Conservation (phyloP, 495 filamentous ascomycete genomes). For the Hypoxylon fuscum region DNA sequence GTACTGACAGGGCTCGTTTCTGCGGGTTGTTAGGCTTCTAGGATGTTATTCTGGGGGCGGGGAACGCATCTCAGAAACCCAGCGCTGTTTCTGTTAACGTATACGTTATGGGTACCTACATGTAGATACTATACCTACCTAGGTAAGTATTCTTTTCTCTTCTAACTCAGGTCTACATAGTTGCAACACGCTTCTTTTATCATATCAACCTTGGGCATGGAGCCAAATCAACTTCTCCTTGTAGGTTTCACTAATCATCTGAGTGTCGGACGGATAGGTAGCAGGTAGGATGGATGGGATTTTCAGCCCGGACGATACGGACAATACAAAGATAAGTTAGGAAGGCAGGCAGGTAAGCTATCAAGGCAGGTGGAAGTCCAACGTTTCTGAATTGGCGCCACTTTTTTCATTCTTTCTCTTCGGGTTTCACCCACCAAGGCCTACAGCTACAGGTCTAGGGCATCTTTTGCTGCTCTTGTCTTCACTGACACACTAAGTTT, state of each 20-base stretch:
- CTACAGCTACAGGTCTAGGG: neutral
- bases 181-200: no score
- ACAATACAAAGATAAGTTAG: conserved; percentile 2
- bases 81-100: conserved; percentile 2
- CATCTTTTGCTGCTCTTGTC: neutral
- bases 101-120: neutral
- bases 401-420: conserved; percentile 32
- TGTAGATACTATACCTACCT: no score
- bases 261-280: no score
- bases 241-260: neutral
- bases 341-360: conserved; percentile 10
- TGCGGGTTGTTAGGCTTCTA: conserved; percentile 16
- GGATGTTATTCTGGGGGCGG: conserved; percentile 41
- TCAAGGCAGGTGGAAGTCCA: conserved; percentile 14
- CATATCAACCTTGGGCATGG: no score
- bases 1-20: conserved; percentile 22
- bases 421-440: conserved; percentile 35
- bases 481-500: conserved; percentile 7
- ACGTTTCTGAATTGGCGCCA: conserved; percentile 31
- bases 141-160: no score
- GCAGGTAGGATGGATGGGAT: neutral
- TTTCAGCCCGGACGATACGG: neutral
- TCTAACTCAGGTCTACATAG: no score
- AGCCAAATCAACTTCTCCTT: no score
- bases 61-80: conserved; percentile 19